Base-by-base conservation (phyloP, 352 stramenopile species). In the Globisporangium emineosum region DNA sequence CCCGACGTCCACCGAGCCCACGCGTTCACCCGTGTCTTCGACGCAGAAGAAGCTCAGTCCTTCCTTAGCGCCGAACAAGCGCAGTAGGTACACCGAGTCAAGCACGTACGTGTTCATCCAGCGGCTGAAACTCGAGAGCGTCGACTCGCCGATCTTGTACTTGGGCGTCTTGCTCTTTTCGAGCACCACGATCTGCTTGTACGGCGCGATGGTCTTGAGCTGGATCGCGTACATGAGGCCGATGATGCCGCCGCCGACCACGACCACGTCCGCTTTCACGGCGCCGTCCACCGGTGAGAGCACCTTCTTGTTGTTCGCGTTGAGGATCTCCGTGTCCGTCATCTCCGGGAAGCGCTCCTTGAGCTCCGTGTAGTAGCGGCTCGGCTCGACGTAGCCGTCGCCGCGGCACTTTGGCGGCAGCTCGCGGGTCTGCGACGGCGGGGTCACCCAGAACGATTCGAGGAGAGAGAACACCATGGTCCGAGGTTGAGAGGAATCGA, bases 101-200 rank as follows among this genome's bases (percentile, higher is more conserved):
- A 52, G 45, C 21, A 52, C 45, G 45, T 52, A 52, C 8, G 45
- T 52, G 45, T 52, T 52, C 45, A 52, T 19, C 45, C 45, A 52
- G 45, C 45, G 45, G 21, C 45, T 52, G 45, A 52, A 52, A 21
- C 21, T 52, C 45, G 45, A 52, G 45, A 52, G 45, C 21, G 45
- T 52, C 45, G 45, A 52, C 45, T 52, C 45, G 21, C 45, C 45
- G 45, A 52, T 52, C 45, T 52, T 52, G 45, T 52, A 52, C 45
- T 29, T 52, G 10, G 45, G 45, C 19, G 45, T 25, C 45, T 52
- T 52, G 45, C 21, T 52, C 45, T 52, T 52, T 21, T 52, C 45
- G 21, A 52, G 45, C 21, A 52, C 45, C 45, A 52, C 45, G 45
- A 52, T 27, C 21, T 52, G 45, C 45, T 52, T 52, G 45, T 25